These are phyloP conservation scores for Plasmodium inui DNA, from an alignment of 169 alveolate genomes.

Conservation along the genomic window DNA sequence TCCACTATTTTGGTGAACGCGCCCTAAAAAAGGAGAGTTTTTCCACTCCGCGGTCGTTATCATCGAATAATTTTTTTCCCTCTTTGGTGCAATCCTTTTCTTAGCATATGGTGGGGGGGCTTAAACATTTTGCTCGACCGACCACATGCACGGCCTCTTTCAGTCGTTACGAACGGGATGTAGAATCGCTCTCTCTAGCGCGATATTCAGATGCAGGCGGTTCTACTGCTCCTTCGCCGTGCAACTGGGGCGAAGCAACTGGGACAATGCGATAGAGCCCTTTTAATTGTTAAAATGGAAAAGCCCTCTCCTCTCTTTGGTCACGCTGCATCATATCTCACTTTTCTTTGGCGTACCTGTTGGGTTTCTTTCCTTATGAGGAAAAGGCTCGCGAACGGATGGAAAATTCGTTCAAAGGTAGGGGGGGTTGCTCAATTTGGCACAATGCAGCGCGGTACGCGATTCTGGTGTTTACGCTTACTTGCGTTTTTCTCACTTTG, in stretches of 20 bases:
- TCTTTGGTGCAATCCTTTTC: neutral
- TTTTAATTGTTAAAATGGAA: neutral
- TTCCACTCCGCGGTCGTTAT: neutral
- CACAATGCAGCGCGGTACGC: neutral
- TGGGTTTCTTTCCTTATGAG: neutral
- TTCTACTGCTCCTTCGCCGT: neutral
- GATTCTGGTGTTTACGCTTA: neutral
- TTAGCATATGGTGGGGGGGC: neutral
- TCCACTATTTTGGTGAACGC: neutral
- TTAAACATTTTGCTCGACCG: too few species aligned
- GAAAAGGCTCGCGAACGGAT: neutral
- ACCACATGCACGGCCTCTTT: neutral
- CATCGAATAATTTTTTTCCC: neutral
- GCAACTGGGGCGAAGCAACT: neutral
- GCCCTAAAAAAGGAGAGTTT: neutral
- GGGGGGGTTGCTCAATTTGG: neutral
- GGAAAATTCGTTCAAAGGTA: neutral
- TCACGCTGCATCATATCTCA: neutral
- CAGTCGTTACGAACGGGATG: neutral
- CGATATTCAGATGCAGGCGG: neutral
- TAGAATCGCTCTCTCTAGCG: neutral
- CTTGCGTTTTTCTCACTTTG: neutral
- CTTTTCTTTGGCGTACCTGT: neutral
- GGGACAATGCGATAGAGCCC: neutral
- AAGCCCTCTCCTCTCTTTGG: neutral